A percentile compares a stretch with the other conserved stretches of the same genome.
These are phyloP conservation scores for Zea luxurians DNA, from an alignment of 176 grass and related monocot species.

Conservation along the genomic window DNA sequence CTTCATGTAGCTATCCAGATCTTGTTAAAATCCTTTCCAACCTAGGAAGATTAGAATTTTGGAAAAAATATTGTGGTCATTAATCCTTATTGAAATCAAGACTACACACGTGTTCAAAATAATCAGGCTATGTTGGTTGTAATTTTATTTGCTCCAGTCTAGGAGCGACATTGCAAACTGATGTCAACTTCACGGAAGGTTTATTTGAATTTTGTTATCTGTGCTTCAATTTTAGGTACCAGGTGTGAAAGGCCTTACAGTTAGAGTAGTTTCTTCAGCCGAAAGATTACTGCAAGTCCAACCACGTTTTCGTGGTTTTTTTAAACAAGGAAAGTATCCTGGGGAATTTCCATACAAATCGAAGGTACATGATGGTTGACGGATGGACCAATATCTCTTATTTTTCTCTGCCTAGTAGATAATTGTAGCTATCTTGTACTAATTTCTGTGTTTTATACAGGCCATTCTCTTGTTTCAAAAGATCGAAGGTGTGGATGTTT, in stretches of 20 bases:
- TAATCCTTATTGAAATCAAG: constrained; percentile 7
- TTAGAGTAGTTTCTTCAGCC: constrained; percentile 86
- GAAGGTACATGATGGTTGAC: constrained; percentile 50
- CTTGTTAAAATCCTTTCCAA: neutral
- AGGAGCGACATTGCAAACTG: constrained; percentile 8
- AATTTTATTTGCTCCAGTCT: constrained; percentile 21
- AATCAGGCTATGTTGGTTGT: constrained; percentile 4
- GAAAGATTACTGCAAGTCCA: constrained; percentile 68
- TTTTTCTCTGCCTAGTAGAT: constrained; percentile 16
- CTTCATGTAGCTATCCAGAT: neutral
- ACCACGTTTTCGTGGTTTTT: constrained; percentile 64
- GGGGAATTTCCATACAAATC: constrained; percentile 88
- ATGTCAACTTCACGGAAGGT: constrained; percentile 21
- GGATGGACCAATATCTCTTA: constrained; percentile 17
- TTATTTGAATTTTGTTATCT: constrained; percentile 35
- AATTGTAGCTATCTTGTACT: constrained; percentile 1
- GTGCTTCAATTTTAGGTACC: constrained; percentile 66
- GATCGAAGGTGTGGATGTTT: constrained; percentile 88
- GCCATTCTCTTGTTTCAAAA: constrained; percentile 94
- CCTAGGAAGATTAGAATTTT: neutral
- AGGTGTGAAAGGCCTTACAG: constrained; percentile 74
- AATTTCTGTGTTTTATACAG: constrained; percentile 53
- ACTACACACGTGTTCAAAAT: neutral
- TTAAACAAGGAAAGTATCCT: constrained; percentile 81
- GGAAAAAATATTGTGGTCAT: neutral